Evolutionary conservation across 2,329 filamentous ascomycete genomes (phyloP), one percentile per base, ranked within the genome.

Genomic region (Colletotrichum sublineola): DNA sequence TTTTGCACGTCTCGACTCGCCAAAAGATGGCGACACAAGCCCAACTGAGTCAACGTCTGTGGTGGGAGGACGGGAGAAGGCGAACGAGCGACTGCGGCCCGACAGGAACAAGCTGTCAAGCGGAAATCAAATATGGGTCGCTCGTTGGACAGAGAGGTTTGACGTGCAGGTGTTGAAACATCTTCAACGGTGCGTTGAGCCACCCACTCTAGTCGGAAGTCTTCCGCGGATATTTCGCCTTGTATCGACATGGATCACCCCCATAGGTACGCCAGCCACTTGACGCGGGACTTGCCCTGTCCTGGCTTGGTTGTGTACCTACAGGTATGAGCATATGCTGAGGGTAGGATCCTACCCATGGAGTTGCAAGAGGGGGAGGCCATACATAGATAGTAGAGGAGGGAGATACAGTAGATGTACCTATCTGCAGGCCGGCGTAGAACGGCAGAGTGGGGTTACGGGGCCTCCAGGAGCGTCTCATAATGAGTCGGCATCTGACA

Each of bases 161-260:
- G 66, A 73, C 61, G 50, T 71, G 55, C 62, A 52, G 48, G 62
- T n/a, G 61, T 71, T 73, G 67, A 67, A 71, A 61, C 66, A 67
- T 61, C 29, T 71, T 67, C 61, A 65, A 60, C 61, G 40, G 57
- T 48, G 61, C 29, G 52, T 24, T 24, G 24, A 24, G 24, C 24
- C 24, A 24, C 24, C 24, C 24, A 24, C 46, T 44, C 15, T 44
- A 2, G 33, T 61, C 70, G 61, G 70, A 67, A 66, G 70, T 31
- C 55, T 66, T 73, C 61, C 70, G 70, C 67, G 18, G 18, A 36
- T 56, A 56, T 18, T 36, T 38, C 11, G 6, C 53, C 31, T 38
- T n/a, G 9, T 12, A 18, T 38, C 18, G 70, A 70, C 70, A 70
- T 61, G 66, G 68, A 24, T 46, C 44, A n/a, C 36, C 31, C 38